These are phyloP conservation scores for Lumnitzera littorea DNA, from an alignment of 345 rosid genomes.

Conservation along the genomic window DNA sequence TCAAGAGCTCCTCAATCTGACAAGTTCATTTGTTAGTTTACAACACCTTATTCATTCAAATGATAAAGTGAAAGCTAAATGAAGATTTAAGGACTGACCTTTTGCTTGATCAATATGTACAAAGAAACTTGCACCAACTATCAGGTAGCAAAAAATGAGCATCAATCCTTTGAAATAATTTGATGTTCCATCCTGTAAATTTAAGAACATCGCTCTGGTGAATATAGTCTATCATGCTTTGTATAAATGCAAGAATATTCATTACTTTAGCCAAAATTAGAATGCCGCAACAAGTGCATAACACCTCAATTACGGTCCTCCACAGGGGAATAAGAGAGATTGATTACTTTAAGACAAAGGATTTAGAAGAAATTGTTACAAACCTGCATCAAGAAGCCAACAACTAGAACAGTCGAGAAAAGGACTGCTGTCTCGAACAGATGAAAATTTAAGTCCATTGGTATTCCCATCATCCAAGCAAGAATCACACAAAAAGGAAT, in stretches of 20 bases:
- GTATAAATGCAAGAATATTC: not conserved
- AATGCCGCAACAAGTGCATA: not conserved
- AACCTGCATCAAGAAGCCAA: slow-evolving; percentile 82
- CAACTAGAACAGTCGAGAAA: slow-evolving; percentile 64
- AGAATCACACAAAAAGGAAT: slow-evolving; percentile 75
- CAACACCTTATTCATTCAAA: no score
- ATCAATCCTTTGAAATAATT: slow-evolving; percentile 22
- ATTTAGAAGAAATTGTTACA: not conserved
- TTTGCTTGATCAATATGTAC: slow-evolving; percentile 16
- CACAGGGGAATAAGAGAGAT: no score
- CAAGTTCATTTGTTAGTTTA: no score
- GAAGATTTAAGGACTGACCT: slow-evolving; percentile 4
- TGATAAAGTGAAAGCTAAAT: not conserved
- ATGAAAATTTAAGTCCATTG: slow-evolving; percentile 80
- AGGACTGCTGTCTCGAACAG: slow-evolving; percentile 87
- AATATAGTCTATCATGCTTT: not conserved
- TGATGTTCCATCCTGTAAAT: slow-evolving; percentile 22
- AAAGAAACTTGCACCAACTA: slow-evolving; percentile 20
- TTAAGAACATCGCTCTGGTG: not conserved
- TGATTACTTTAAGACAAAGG: not conserved
- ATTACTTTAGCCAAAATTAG: not conserved
- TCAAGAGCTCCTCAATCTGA: no score
- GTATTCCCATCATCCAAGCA: slow-evolving; percentile 73
- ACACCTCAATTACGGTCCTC: not conserved
- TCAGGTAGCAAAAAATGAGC: slow-evolving; percentile 18